These are phyloP conservation scores for Linaria vulgaris DNA, from an alignment of 257 asterid genomes.

Conservation along the genomic window DNA sequence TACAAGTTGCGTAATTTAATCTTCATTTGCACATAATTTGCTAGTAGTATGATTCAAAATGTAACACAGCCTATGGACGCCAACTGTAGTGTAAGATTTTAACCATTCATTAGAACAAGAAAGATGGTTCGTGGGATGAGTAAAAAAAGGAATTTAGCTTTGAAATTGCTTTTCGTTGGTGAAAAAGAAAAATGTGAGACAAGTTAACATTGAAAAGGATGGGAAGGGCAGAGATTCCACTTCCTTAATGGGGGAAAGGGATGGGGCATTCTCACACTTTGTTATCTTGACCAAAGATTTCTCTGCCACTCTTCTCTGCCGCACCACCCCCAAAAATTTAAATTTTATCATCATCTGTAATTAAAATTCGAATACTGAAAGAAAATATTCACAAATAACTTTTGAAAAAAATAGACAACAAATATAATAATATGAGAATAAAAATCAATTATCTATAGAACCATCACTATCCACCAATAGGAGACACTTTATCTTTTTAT, in stretches of 20 bases:
- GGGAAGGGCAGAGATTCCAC: conserved; percentile 92
- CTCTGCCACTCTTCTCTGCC: conserved; percentile 41
- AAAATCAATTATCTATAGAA: conserved; percentile 36
- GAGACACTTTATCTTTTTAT: background rate
- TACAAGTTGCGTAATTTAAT: no score
- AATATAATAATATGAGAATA: conserved; percentile 32
- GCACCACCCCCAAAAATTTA: background rate
- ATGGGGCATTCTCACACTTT: conserved; percentile 73
- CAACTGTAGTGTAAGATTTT: no score
- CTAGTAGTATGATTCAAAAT: no score
- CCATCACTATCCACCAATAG: conserved; percentile 45
- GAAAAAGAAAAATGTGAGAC: conserved; percentile 37
- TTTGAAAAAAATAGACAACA: background rate
- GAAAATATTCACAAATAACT: background rate
- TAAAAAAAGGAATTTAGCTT: background rate
- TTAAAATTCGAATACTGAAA: background rate
- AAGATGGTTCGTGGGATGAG: background rate
- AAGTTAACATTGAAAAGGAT: conserved; percentile 66
- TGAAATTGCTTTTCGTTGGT: background rate
- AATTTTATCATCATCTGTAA: background rate
- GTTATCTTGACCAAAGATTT: conserved; percentile 57
- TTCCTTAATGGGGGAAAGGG: conserved; percentile 75
- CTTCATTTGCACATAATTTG: no score
- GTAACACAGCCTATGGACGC: no score
- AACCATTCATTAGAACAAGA: background rate